These are phyloP conservation scores for Cyclotella baltica DNA, from an alignment of 108 stramenopile species.

Conservation along the genomic window DNA sequence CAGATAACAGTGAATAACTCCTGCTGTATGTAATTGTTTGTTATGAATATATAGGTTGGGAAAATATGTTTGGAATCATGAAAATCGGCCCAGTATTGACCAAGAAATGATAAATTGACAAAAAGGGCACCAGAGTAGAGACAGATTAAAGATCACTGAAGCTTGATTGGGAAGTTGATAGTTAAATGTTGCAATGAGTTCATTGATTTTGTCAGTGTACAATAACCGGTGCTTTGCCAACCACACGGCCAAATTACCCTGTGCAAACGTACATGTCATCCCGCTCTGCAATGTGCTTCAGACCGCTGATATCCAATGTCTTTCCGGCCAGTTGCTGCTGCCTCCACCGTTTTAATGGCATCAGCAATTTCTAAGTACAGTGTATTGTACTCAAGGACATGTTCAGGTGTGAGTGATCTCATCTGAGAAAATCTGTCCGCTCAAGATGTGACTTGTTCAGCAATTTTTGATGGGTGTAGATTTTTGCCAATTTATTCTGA, in stretches of 20 bases:
- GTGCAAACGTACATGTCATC: not conserved
- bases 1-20: too few relatives aligned
- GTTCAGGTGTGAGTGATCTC: not conserved
- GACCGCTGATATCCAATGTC: conserved; percentile 6
- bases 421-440: not conserved
- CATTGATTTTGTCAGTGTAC: too few relatives aligned
- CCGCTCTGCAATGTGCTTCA: not conserved
- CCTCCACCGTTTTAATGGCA: not conserved
- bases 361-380: not conserved
- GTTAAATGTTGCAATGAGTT: too few relatives aligned
- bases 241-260: not conserved
- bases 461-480: not conserved
- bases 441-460: not conserved
- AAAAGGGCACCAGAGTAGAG: too few relatives aligned
- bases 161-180: too few relatives aligned
- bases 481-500: not conserved
- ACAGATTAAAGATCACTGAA: too few relatives aligned
- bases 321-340: not conserved
- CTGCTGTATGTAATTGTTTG: too few relatives aligned
- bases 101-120: too few relatives aligned
- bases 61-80: too few relatives aligned
- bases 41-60: too few relatives aligned
- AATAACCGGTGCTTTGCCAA: not conserved
- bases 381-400: not conserved
- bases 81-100: too few relatives aligned